Evolutionary conservation across 2,329 filamentous ascomycete genomes (phyloP).

Genomic region (Teratosphaeria pseudoeucalypti): DNA sequence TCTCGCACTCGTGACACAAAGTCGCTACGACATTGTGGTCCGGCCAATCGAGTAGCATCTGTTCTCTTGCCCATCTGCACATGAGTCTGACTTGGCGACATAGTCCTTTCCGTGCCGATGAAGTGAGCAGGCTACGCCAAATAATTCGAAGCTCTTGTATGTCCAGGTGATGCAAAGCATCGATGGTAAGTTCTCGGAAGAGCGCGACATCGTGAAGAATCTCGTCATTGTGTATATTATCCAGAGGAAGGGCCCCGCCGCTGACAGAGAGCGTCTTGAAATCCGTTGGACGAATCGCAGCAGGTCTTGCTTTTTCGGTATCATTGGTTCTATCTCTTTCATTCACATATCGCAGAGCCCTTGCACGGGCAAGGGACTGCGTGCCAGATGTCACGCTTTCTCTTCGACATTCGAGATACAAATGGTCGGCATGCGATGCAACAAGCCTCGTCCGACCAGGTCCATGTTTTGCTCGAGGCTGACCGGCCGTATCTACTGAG

Average conservation of each 20-base stretch:
- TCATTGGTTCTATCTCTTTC: neutral
- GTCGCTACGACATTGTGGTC: neutral
- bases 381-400: neutral
- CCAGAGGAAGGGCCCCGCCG: neutral
- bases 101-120: neutral
- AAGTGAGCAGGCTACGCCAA: neutral
- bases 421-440: neutral
- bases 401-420: neutral
- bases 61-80: neutral
- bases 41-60: neutral
- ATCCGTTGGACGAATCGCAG: neutral
- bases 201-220: neutral
- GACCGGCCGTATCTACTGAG: neutral
- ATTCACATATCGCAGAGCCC: neutral
- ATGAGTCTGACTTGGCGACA: neutral
- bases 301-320: neutral
- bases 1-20: neutral
- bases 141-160: neutral
- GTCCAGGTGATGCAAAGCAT: neutral
- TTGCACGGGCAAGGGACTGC: neutral
- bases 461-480: neutral
- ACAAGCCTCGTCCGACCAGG: neutral
- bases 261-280: neutral
- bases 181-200: neutral
- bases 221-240: neutral